Percentiles rank a stretch among this genome's conserved stretches.
Conservation (phyloP, 2,329 filamentous ascomycete species). For the Calonectria crousiana region DNA sequence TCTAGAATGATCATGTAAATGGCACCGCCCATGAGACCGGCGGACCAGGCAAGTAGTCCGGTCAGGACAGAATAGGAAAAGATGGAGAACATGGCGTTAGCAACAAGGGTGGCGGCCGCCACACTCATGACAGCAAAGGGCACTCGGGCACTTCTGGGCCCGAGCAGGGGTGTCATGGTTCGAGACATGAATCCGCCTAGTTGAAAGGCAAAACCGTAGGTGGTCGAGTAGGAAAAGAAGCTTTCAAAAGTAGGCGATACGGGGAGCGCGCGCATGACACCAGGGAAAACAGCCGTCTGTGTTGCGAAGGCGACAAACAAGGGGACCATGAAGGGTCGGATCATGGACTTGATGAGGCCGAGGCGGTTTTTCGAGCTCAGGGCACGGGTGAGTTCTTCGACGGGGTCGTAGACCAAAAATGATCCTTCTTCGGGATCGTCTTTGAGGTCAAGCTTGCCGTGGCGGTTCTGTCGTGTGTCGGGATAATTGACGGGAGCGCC, state of each 20-base stretch:
- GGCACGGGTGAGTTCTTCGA: slow-evolving; percentile 28
- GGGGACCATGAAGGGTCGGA: slow-evolving; percentile 43
- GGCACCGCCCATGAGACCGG: slow-evolving; percentile 46
- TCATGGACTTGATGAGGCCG: slow-evolving; percentile 25
- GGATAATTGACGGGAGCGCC: slow-evolving; percentile 40
- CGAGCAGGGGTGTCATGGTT: slow-evolving; percentile 36
- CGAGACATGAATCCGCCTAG: slow-evolving; percentile 45
- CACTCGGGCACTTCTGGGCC: slow-evolving; percentile 20
- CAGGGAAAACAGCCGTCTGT: slow-evolving; percentile 43
- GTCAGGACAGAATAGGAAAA: slow-evolving; percentile 38
- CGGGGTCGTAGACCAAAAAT: slow-evolving; percentile 56
- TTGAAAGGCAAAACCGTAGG: slow-evolving; percentile 46
- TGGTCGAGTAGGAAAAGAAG: slow-evolving; percentile 46
- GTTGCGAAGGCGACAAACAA: slow-evolving; percentile 40
- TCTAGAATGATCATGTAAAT: slow-evolving; percentile 45
- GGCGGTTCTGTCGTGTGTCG: slow-evolving; percentile 15
- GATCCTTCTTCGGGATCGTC: slow-evolving; percentile 40
- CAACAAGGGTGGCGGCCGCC: slow-evolving; percentile 26
- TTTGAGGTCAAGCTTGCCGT: slow-evolving; percentile 30
- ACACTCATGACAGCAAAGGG: slow-evolving; percentile 26
- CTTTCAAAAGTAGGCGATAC: slow-evolving; percentile 36
- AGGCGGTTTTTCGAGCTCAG: slow-evolving; percentile 34
- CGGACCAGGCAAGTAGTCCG: slow-evolving; percentile 41
- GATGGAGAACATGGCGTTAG: slow-evolving; percentile 39
- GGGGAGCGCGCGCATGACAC: slow-evolving; percentile 45